Evolutionary conservation across 495 filamentous ascomycete genomes (phyloP).

Genomic region (Niebla homalea): DNA sequence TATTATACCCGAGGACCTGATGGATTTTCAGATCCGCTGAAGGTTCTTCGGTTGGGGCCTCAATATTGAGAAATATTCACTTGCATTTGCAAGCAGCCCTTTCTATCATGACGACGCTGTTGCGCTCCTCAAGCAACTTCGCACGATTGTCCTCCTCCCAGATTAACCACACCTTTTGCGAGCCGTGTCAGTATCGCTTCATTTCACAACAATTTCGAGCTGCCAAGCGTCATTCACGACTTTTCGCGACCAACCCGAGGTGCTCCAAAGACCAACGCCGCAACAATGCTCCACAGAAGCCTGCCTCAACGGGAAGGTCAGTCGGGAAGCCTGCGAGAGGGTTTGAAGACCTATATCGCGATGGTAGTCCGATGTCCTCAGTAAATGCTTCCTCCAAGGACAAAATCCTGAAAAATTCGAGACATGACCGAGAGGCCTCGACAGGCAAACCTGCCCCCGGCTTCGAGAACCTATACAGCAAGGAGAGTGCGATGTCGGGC

Average conservation of each 20-base stretch:
- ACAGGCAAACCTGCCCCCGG: conserved; percentile 21
- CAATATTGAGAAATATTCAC: no score
- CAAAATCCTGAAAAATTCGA: conserved; percentile 12
- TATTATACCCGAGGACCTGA: no score
- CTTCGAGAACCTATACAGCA: conserved; percentile 13
- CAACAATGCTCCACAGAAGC: conserved; percentile 21
- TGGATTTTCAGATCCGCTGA: no score
- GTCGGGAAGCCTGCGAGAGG: conserved; percentile 30
- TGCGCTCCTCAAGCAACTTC: conserved; percentile 52
- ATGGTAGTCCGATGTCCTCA: conserved; percentile 28
- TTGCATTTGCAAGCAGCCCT: no score
- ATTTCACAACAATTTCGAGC: conserved; percentile 29
- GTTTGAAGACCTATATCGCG: conserved; percentile 29
- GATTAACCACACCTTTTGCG: conserved; percentile 31
- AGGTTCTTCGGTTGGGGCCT: no score
- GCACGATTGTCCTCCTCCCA: conserved; percentile 46
- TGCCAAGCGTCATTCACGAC: conserved; percentile 34
- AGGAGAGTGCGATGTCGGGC: conserved; percentile 22
- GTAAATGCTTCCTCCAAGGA: background rate
- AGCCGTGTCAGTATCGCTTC: conserved; percentile 25
- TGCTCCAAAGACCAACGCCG: conserved; percentile 31
- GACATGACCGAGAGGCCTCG: conserved; percentile 26
- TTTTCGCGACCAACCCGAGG: conserved; percentile 41
- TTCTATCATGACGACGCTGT: conserved; percentile 46
- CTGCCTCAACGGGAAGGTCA: conserved; percentile 15